Conservation (phyloP, 1,284 basidiomycete genomes). For the Sutorius eximius region DNA sequence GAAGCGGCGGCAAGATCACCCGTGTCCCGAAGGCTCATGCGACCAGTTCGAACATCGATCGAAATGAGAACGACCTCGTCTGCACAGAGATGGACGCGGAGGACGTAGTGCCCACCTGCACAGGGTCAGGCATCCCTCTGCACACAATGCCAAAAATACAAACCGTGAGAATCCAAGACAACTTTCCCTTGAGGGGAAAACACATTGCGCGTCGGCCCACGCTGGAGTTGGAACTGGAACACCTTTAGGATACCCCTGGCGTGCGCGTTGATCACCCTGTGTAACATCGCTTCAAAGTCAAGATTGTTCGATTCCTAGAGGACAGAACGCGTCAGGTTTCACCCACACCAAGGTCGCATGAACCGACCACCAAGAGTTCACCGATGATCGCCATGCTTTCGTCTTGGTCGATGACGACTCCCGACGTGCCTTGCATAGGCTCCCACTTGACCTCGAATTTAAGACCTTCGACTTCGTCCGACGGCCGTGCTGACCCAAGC, state of each 20-base stretch:
- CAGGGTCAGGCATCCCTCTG: constrained; percentile 3
- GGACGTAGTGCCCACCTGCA: constrained; percentile 49
- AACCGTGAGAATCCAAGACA: constrained; percentile 53
- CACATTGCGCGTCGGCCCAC: constrained; percentile 47
- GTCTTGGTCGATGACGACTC: constrained; percentile 48
- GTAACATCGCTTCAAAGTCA: constrained; percentile 67
- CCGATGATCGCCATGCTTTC: constrained; percentile 41
- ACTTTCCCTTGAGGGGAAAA: constrained; percentile 64
- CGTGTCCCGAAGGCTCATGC: constrained; percentile 66
- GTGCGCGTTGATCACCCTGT: constrained; percentile 59
- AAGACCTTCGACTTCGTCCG: constrained; percentile 69
- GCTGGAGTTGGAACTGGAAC: constrained; percentile 54
- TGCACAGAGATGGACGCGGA: constrained; percentile 67
- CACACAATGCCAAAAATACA: constrained; percentile 12
- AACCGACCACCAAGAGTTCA: constrained; percentile 49
- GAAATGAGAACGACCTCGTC: constrained; percentile 71
- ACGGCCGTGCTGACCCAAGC: constrained; percentile 51
- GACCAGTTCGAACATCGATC: constrained; percentile 72
- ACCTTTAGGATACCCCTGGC: constrained; percentile 55
- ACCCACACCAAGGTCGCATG: not conserved
- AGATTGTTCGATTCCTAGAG: constrained; percentile 63
- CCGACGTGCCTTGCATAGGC: constrained; percentile 59
- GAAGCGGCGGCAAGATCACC: constrained; percentile 73
- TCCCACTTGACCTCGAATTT: constrained; percentile 64
- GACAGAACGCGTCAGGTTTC: constrained; percentile 1